phyloP scores from a whole-genome alignment of 2,329 filamentous ascomycete species.

The Xylaria arbuscula region DNA sequence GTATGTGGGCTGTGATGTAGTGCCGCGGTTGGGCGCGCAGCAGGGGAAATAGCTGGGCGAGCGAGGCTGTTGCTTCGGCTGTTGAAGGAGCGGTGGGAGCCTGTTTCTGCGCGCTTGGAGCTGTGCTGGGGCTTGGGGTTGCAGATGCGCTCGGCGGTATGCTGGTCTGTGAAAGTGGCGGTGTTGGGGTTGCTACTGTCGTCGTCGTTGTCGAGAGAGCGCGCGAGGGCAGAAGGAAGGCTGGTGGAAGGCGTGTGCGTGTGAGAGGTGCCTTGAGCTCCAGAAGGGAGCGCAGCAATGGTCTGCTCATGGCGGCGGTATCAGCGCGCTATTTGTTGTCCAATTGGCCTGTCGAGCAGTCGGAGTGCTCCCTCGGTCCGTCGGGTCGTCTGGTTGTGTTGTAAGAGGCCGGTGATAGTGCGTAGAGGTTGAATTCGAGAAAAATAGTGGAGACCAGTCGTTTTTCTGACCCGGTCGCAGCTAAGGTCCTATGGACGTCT shows the following conservation, averaged over 20 bases:
- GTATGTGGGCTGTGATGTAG: constrained; percentile 84
- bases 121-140: neutral
- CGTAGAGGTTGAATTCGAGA: constrained; percentile 32
- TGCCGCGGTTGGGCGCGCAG: constrained; percentile 78
- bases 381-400: neutral
- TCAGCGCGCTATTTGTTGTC: neutral
- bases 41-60: constrained; percentile 70
- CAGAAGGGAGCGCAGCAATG: constrained; percentile 71
- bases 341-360: neutral
- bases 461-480: constrained; percentile 21
- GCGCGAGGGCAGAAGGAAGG: constrained; percentile 63
- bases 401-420: neutral
- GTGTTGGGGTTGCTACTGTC: constrained; percentile 46
- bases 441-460: constrained; percentile 38
- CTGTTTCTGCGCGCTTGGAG: constrained; percentile 2
- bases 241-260: constrained; percentile 58
- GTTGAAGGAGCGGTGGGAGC: constrained; percentile 25
- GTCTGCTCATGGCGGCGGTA: constrained; percentile 62
- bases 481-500: neutral
- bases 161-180: constrained; percentile 42
- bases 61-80: constrained; percentile 64
- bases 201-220: constrained; percentile 49
- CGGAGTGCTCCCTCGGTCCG: neutral
- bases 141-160: constrained; percentile 33
- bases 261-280: constrained; percentile 64